Evolutionary conservation across 108 stramenopile genomes (phyloP).

Genomic region (Cyclotella baltica): DNA sequence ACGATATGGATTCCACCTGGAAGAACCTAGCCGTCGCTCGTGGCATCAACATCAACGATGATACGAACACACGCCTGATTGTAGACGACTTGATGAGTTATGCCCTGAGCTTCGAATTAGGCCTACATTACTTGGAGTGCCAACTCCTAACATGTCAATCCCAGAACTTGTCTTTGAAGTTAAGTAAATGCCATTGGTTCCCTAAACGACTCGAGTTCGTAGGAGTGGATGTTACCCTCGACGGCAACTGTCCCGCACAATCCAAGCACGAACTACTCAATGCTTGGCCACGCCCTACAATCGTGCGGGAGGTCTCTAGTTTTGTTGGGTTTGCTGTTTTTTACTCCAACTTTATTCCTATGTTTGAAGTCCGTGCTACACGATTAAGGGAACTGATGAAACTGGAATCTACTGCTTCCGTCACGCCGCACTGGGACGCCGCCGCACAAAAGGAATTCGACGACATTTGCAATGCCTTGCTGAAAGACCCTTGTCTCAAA

Average conservation of each 20-base stretch:
- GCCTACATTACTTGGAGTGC: constrained; percentile 1
- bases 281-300: background rate
- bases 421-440: background rate
- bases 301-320: constrained; percentile 9
- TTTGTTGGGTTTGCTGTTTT: constrained; percentile 26
- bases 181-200: background rate
- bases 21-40: background rate
- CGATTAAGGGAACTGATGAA: background rate
- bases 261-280: constrained; percentile 14
- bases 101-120: background rate
- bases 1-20: constrained; percentile 9
- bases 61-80: background rate
- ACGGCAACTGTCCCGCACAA: too few relatives aligned
- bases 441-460: background rate
- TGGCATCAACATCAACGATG: background rate
- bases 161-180: background rate
- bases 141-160: background rate
- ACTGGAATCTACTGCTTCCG: background rate
- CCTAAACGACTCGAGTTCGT: constrained; percentile 23
- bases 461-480: constrained; percentile 1
- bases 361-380: background rate
- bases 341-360: constrained; percentile 18
- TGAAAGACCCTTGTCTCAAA: constrained; percentile 16
- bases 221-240: constrained; percentile 3
- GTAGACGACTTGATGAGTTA: constrained; percentile 6